Percentiles rank a stretch among this genome's conserved stretches.
Conservation (phyloP, 1,139 yeast species). For the Candida sp. region DNA sequence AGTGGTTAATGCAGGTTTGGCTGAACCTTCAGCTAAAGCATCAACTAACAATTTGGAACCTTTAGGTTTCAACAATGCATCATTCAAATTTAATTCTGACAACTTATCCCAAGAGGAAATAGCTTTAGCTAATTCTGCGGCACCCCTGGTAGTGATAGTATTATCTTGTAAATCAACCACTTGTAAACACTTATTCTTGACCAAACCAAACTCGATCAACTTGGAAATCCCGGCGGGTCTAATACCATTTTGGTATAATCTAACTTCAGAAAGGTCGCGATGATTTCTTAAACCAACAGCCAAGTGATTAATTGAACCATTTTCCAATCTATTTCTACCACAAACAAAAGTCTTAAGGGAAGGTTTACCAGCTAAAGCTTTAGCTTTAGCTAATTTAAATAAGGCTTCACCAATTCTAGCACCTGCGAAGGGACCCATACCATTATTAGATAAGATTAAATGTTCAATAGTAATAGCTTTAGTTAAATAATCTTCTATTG, state of each 20-base stretch:
- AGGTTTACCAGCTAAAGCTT: slow-evolving; percentile 41
- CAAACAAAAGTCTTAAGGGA: slow-evolving; percentile 81
- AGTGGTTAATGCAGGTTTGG: slow-evolving; percentile 39
- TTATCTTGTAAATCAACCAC: slow-evolving; percentile 91
- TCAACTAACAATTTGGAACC: slow-evolving; percentile 62
- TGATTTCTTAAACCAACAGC: slow-evolving; percentile 78
- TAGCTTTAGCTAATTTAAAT: slow-evolving; percentile 65
- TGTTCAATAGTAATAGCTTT: slow-evolving; percentile 80
- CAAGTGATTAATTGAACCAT: slow-evolving; percentile 82
- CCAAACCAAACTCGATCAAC: slow-evolving; percentile 70
- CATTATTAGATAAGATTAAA: slow-evolving; percentile 86
- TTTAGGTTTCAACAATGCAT: slow-evolving; percentile 75
- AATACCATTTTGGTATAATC: slow-evolving; percentile 93
- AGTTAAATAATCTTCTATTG: slow-evolving; percentile 73
- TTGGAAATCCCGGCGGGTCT: slow-evolving; percentile 88
- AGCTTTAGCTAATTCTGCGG: slow-evolving; percentile 40
- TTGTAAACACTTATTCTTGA: slow-evolving; percentile 55
- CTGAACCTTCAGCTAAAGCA: slow-evolving; percentile 39
- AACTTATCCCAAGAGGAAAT: slow-evolving; percentile 45
- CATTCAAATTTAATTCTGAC: slow-evolving; percentile 80
- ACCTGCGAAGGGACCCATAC: slow-evolving; percentile 98
- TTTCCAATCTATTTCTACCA: slow-evolving; percentile 95
- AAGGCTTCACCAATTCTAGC: slow-evolving; percentile 87
- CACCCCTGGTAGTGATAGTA: slow-evolving; percentile 86
- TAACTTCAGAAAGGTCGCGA: slow-evolving; percentile 66